Percentiles rank a stretch among this genome's conserved stretches.
Evolutionary conservation across 225 moss, liverwort and hornwort genomes (phyloP).

Genomic region (Takakia lepidozioides): DNA sequence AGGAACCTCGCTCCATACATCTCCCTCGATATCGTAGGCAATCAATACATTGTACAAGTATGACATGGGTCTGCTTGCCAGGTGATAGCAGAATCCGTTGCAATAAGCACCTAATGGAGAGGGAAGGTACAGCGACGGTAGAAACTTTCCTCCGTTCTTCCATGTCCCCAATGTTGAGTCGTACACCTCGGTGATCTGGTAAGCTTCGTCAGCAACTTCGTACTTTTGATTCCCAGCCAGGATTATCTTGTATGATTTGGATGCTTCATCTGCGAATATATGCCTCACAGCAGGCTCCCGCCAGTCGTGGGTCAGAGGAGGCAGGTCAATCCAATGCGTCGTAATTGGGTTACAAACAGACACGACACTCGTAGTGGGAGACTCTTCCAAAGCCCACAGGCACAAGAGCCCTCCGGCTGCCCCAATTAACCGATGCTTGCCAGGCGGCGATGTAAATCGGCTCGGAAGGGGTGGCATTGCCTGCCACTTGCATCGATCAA

Average conservation of each 20-base stretch:
- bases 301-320: conserved; percentile 17
- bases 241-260: conserved; percentile 33
- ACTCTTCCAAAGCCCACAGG: conserved; percentile 18
- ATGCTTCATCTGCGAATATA: conserved; percentile 22
- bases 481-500: conserved; percentile 22
- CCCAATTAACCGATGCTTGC: conserved; percentile 21
- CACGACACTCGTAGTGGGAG: conserved; percentile 15
- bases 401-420: conserved; percentile 34
- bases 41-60: conserved; percentile 34
- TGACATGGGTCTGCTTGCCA: conserved; percentile 34
- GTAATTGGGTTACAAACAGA: conserved; percentile 43
- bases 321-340: conserved; percentile 15
- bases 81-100: conserved; percentile 25
- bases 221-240: conserved; percentile 33
- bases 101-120: conserved; percentile 39
- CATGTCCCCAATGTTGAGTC: conserved; percentile 19
- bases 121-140: conserved; percentile 23
- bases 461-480: conserved; percentile 24
- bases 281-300: conserved; percentile 32
- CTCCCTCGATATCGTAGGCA: conserved; percentile 21
- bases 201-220: conserved; percentile 20
- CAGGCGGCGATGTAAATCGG: background rate
- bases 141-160: conserved; percentile 19
- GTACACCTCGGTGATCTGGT: conserved; percentile 27
- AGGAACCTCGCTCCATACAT: conserved; percentile 34